Percentiles rank a stretch among this genome's conserved stretches.
These are phyloP conservation scores for Phoma sp. DNA, from an alignment of 2,329 filamentous ascomycete genomes.

Conservation along the genomic window DNA sequence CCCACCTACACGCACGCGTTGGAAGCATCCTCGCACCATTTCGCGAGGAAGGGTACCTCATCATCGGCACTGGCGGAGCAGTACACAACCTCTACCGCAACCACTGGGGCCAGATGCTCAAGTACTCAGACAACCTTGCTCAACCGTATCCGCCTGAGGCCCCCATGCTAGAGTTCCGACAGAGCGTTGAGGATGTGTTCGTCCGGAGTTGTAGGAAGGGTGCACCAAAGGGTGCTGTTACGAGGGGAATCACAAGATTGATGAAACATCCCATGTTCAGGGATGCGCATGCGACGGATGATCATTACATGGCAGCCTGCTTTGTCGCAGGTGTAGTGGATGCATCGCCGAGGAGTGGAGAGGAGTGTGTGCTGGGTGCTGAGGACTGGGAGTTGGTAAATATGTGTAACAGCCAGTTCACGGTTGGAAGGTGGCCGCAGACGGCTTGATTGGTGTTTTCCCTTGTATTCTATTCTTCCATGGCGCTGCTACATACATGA, in stretches of 20 bases:
- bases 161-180: constrained; percentile 69
- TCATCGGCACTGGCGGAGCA: constrained; percentile 66
- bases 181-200: constrained; percentile 68
- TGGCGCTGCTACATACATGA: not conserved
- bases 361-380: constrained; percentile 36
- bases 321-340: constrained; percentile 64
- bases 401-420: constrained; percentile 46
- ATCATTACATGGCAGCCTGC: constrained; percentile 71
- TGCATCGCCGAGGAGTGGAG: constrained; percentile 26
- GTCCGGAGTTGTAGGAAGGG: constrained; percentile 57
- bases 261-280: constrained; percentile 73
- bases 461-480: not conserved
- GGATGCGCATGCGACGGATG: constrained; percentile 73
- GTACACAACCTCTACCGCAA: constrained; percentile 76
- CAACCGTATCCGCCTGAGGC: constrained; percentile 64
- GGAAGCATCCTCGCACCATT: constrained; percentile 64
- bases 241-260: constrained; percentile 63
- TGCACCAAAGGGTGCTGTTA: constrained; percentile 52
- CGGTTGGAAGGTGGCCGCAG: constrained; percentile 33
- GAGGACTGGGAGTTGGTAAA: constrained; percentile 45
- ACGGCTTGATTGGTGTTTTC: not conserved
- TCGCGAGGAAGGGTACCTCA: constrained; percentile 61
- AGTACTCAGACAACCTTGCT: constrained; percentile 68
- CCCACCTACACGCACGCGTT: constrained; percentile 63
- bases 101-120: constrained; percentile 68